A percentile compares a stretch with the other conserved stretches of the same genome.
Evolutionary conservation across 371 early-diverging fungal species (phyloP).

Genomic region (Mortierella polycephala): DNA sequence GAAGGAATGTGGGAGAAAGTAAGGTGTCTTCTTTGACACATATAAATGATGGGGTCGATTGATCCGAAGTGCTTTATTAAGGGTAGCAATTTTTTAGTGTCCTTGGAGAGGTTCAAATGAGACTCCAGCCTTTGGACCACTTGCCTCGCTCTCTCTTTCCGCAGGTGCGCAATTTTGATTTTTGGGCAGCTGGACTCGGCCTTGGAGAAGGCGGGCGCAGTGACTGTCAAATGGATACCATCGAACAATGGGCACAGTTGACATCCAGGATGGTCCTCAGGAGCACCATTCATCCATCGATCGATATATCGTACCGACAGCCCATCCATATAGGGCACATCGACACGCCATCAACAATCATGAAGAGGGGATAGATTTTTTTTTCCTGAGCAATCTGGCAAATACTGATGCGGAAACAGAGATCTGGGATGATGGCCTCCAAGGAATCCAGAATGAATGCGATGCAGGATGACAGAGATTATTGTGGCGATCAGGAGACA

Average conservation of each 20-base stretch:
- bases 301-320: not conserved
- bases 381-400: not conserved
- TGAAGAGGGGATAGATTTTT: no score
- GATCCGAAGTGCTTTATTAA: constrained; percentile 1
- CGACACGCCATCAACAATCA: not conserved
- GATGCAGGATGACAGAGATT: not conserved
- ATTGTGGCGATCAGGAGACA: not conserved
- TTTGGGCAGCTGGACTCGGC: not conserved
- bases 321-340: not conserved
- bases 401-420: not conserved
- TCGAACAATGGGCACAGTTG: not conserved
- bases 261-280: not conserved
- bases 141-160: constrained; percentile 42
- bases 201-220: not conserved
- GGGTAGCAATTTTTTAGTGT: not conserved
- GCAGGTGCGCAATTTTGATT: constrained; percentile 36
- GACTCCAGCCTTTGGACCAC: not conserved
- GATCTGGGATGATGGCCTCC: not conserved
- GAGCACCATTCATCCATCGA: constrained; percentile 17
- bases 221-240: constrained; percentile 2
- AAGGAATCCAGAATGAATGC: not conserved
- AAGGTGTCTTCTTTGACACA: not conserved
- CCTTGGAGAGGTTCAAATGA: not conserved
- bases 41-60: not conserved
- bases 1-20: not conserved